Base-by-base conservation (phyloP, 345 rosid genomes). In the Populus simonii region DNA sequence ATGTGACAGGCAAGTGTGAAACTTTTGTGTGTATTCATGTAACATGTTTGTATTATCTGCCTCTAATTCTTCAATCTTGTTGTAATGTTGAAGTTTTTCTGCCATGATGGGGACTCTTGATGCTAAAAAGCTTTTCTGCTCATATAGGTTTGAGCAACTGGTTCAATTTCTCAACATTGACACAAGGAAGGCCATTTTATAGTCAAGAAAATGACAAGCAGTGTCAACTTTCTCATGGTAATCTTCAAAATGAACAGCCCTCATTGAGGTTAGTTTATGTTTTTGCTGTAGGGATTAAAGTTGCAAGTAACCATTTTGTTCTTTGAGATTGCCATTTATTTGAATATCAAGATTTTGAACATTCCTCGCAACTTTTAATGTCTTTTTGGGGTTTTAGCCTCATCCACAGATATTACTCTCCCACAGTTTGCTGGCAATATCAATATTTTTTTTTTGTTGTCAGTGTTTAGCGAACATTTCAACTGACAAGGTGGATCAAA, bases 101-200 rank as follows among this genome's bases (percentile, higher is more conserved):
- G 16, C 68, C 18, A 36, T 70, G 20, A 61, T 29, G 63, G 47
- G 27, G 38, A 25, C 2, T 41, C 31, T 57, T 59, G 35, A 27
- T 66, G 71, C 7, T 7, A 55, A 13, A 27, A 17, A 29, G 57
- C 3, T 27, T 79, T 72, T 78, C 43, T 31, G 79, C 67, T 66
- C 25, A 33, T 83, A 72, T 80, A 85, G 86, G 85, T 72, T 65
- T 79, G 57, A 75, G 74, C 74, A 80, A 55, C 71, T 62, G 73
- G 70, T 70, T 70, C 27, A 81, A 83, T 66, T 73, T 78, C 59
- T 78, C 87, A 79, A 74, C 45, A 31, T 69, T 57, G 68, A 66
- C 73, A 29, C 75, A 74, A 27, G 85, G 82, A 57, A 47, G 17
- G 62, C 68, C 86, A 65, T 71, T 75, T 15, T 36, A 35, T 71